These are phyloP conservation scores for Lindgomyces ingoldianus DNA, from an alignment of 495 filamentous ascomycete species.

Conservation along the genomic window DNA sequence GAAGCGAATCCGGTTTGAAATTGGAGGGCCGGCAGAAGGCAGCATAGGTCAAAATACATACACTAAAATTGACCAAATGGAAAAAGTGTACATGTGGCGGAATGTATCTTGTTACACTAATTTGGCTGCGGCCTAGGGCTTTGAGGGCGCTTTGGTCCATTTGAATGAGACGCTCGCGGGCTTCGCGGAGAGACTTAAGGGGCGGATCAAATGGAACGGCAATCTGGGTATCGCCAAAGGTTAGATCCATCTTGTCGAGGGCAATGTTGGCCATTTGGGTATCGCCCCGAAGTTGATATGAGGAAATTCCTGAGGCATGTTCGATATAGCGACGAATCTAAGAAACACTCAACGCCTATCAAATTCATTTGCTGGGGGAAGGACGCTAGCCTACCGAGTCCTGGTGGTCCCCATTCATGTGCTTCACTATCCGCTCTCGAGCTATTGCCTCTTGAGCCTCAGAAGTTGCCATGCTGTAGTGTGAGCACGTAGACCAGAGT, in stretches of 20 bases:
- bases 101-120: constrained; percentile 58
- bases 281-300: constrained; percentile 50
- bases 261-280: constrained; percentile 62
- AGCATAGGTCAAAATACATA: constrained; percentile 51
- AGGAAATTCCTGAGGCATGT: constrained; percentile 57
- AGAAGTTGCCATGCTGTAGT: constrained; percentile 33
- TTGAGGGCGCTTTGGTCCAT: constrained; percentile 64
- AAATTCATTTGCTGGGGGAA: too few species aligned
- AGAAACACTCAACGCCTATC: too few species aligned
- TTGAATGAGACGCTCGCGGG: constrained; percentile 63
- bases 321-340: constrained; percentile 65
- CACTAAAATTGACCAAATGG: constrained; percentile 48
- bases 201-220: constrained; percentile 63
- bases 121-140: constrained; percentile 56
- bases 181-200: constrained; percentile 60
- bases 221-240: constrained; percentile 51
- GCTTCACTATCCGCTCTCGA: constrained; percentile 66
- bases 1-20: constrained; percentile 57
- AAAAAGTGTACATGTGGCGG: constrained; percentile 46
- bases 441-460: constrained; percentile 46
- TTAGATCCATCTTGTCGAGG: constrained; percentile 59
- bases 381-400: constrained; percentile 52
- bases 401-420: constrained; percentile 80
- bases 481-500: background rate
- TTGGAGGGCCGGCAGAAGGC: constrained; percentile 52